Evolutionary conservation across 2,329 filamentous ascomycete species (phyloP), one percentile per base, ranked within the genome.

Genomic region (Plenodomus tracheiphilus): DNA sequence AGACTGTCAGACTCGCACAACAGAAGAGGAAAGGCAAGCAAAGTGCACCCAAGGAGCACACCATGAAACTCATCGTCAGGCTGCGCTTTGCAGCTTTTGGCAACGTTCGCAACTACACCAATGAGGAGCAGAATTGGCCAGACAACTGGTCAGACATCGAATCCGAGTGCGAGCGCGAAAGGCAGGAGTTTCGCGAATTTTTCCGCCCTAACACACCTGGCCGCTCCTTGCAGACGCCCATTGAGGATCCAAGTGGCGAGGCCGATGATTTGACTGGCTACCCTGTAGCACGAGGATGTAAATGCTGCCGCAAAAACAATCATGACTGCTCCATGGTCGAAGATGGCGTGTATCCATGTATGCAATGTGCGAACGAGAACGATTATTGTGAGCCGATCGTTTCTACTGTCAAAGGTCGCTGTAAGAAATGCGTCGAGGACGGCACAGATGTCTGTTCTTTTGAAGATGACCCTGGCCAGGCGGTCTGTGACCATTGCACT

Each of bases 281-380:
- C 21, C 70, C 73, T 5, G 60, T 39, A 4, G 62, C 66, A 10
- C 62, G 69, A 35, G 71, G 69, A 3, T 77, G 74, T 49, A 51
- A 55, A 19, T 43, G 51, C 3, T 77, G 75, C 46, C 61, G 65
- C 13, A 43, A 43, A 46, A 44, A 49, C 22, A 58, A 20, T 7
- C 58, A 30, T 18, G 25, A 16, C 3, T 74, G 59, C 48, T 65
- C 47, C 47, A 69, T 64, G 62, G 59, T 47, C 45, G 56, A 51
- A 57, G 67, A 56, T n/a, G 61, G 49, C 41, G 46, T 35, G 56
- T 75, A 59, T 43, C 64, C 54, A 22, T 73, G 54, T 50, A 7
- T 49, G 1, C 25, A 51, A 2, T 70, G 67, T 41, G 13, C 19
- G 1, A 49, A 62, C 2, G 39, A 56, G 9, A 49, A 45, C 0